Evolutionary conservation across 768 basidiomycete genomes (phyloP), one percentile per base, ranked within the genome.

Genomic region (Brasilioporus rufonigricans): DNA sequence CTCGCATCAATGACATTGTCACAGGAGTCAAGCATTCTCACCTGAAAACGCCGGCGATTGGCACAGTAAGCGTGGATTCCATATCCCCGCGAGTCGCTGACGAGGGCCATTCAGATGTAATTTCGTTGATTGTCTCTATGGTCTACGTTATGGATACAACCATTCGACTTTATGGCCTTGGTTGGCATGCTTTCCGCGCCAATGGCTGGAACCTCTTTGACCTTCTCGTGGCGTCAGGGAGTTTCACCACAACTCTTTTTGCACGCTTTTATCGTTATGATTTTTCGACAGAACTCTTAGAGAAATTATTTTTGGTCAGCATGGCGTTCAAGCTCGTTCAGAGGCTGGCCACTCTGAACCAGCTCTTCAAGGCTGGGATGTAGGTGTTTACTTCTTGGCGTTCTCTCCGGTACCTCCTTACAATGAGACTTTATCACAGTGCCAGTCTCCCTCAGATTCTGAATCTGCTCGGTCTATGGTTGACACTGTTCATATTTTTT

Each of bases 151-250:
- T 90, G 53, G 95, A 98, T 67, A 85, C 92, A 32, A 53, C 73
- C 24, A 79, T 96, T 24, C 85, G 93, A n/a, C 75, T 87, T 43
- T 84, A 79, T 61, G 96, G 96, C 1, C 80, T 98, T 3, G 94
- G 95, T 1, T 87, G 86, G 84, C 70, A 70, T 16, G 90, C 87
- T 66, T 97, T 91, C 77, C 79, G 80, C 18, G 83, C 85, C 31
- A 92, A 94, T 61, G 92, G 94, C 8, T 98, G 96, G 95, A 97
- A 96, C 66, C 62, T 93, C 1, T 98, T 95, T 70, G 95, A 98
- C 61, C 72, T 94, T 39, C 63, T 91, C 16, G 86, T 91, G 24
- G 85, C 93, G 18, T 75, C 73, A 3, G 95, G 96, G 7, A 91
- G 88, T 61, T 84, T 95, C 63, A 78, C 85, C 38, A 94, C 94